A percentile compares a stretch with the other conserved stretches of the same genome.
Conservation (phyloP, 805 yeast species). For the Tetrapisispora pingtungensis region DNA sequence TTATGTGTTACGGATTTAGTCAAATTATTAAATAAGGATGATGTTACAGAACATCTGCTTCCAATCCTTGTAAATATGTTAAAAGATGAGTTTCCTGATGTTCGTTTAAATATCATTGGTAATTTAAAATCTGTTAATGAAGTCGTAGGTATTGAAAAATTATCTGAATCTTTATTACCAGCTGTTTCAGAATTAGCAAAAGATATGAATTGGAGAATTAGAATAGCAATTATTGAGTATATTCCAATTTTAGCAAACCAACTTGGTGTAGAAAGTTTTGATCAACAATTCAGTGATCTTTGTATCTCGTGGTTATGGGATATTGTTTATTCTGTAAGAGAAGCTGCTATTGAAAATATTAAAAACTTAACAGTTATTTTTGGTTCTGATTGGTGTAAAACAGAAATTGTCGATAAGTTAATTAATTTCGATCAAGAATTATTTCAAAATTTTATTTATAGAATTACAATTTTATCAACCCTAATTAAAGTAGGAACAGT, state of each 20-base stretch:
- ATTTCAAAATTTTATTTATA: conserved; percentile 66
- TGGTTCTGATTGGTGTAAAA: conserved; percentile 89
- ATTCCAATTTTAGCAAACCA: conserved; percentile 92
- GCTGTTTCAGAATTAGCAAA: conserved; percentile 94
- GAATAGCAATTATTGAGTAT: conserved; percentile 93
- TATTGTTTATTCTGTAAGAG: conserved; percentile 90
- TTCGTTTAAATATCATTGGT: conserved; percentile 85
- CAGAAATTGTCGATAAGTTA: conserved; percentile 70
- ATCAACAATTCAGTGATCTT: conserved; percentile 78
- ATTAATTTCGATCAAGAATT: conserved; percentile 36
- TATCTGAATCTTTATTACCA: conserved; percentile 82
- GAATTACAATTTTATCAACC: conserved; percentile 85
- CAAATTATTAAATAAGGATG: conserved; percentile 73
- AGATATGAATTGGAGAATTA: conserved; percentile 95
- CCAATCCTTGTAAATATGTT: conserved; percentile 90
- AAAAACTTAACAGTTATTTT: conserved; percentile 73
- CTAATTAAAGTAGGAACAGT: conserved; percentile 75
- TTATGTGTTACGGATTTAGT: conserved; percentile 79
- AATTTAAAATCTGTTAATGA: conserved; percentile 87
- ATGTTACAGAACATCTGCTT: conserved; percentile 68
- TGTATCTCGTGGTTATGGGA: conserved; percentile 99
- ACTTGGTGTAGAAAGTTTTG: conserved; percentile 86
- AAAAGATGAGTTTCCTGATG: conserved; percentile 95
- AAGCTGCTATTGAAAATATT: conserved; percentile 85
- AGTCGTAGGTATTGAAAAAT: conserved; percentile 81